Conservation (phyloP, 108 stramenopile genomes). For the Mediolabrus comicus region DNA sequence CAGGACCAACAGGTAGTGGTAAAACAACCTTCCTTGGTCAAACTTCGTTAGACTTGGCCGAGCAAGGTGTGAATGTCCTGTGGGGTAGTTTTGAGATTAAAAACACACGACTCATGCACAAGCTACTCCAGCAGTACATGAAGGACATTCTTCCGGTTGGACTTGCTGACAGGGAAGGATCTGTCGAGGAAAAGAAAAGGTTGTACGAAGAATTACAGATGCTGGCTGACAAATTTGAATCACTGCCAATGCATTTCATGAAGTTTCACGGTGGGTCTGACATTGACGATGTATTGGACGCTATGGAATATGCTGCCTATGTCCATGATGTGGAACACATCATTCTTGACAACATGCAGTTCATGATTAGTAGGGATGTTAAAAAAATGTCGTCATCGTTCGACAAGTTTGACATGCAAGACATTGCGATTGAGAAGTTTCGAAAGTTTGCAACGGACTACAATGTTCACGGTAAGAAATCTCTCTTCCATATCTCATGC, state of each 20-base stretch:
- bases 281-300: slow-evolving; percentile 92
- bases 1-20: slow-evolving; percentile 68
- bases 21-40: slow-evolving; percentile 96
- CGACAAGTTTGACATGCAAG: slow-evolving; percentile 93
- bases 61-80: slow-evolving; percentile 84
- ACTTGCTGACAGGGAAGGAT: slow-evolving; percentile 28
- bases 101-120: slow-evolving; percentile 88
- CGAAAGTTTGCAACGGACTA: slow-evolving; percentile 95
- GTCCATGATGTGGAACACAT: slow-evolving; percentile 92
- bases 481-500: neutral
- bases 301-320: slow-evolving; percentile 96
- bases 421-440: slow-evolving; percentile 93
- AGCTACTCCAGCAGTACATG: slow-evolving; percentile 89
- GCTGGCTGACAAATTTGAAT: slow-evolving; percentile 84
- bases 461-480: slow-evolving; percentile 77
- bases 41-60: slow-evolving; percentile 90
- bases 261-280: slow-evolving; percentile 95
- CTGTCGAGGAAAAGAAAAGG: slow-evolving; percentile 34
- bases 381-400: slow-evolving; percentile 39
- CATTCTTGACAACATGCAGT: slow-evolving; percentile 98
- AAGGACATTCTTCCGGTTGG: slow-evolving; percentile 65
- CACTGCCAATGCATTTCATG: slow-evolving; percentile 91
- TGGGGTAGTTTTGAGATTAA: slow-evolving; percentile 99
- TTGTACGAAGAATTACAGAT: slow-evolving; percentile 50
- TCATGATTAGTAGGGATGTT: slow-evolving; percentile 88